Base-by-base conservation (phyloP, 305 asterid species). In the Fraxinus sp. region DNA sequence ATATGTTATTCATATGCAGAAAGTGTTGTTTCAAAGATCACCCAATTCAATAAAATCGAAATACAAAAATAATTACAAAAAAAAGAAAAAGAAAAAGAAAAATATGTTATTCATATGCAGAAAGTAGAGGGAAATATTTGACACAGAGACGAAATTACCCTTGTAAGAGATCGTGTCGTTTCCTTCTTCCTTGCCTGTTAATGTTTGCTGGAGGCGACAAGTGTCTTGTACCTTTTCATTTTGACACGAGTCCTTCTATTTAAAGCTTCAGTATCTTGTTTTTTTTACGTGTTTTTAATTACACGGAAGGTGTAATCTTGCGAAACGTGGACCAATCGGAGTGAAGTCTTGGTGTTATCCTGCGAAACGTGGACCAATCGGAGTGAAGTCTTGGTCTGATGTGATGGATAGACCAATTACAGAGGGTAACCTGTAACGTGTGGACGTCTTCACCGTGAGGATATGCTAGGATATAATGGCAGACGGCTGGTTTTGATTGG, bases 211-310 rank as follows among this genome's bases (percentile, higher is more conserved):
- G 91, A 83, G 84, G 43, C 89, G 96, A 89, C 98, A 94, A 90
- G 97, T 92, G 98, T 91, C 98, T 91, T 37, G n/a, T 81, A 84
- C 85, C 77, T 80, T n/a, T n/a, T n/a, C n/a, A n/a, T 85, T 84
- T 81, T 82, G 88, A 85, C 89, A 85, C 89, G 87, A 78, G 84
- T 85, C 85, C 84, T 73, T 79, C 75, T 26, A 79, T 84, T 84
- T 90, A 83, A 87, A 84, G 36, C 64, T 5, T 20, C 80, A 73
- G 11, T 13, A 11, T 13, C 57, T 11, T 46, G 5, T n/a, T 0
- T 46, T 46, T 13, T 46, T 79, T 41, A 7, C 20, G n/a, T 22
- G 26, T 36, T 79, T 82, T 85, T 84, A 66, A 81, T 84, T 70
- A 8, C 33, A 43, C 39, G 83, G 87, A 71, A 20, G 83, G 73